Percentiles rank a stretch among this genome's conserved stretches.
Evolutionary conservation across 768 basidiomycete species (phyloP).

Genomic region (Tricholomella constricta): DNA sequence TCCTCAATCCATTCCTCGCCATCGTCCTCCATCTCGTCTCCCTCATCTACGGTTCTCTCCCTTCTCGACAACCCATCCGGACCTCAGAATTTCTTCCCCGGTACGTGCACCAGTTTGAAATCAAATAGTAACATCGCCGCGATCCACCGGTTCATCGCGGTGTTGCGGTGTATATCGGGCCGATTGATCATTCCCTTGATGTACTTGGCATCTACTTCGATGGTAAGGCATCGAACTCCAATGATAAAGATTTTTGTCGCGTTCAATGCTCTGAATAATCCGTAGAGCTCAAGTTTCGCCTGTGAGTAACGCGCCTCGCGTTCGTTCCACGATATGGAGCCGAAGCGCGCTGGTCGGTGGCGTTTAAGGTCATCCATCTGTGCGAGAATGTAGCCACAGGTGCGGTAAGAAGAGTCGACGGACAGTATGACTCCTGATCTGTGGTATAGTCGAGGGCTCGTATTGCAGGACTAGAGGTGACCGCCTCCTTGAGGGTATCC

Average conservation of each 20-base stretch:
- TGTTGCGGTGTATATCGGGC: conserved; percentile 40
- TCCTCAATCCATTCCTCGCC: background rate
- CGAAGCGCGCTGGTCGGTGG: conserved; percentile 2
- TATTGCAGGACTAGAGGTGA: too few species aligned
- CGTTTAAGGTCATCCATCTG: conserved; percentile 8
- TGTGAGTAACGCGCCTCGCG: conserved; percentile 27
- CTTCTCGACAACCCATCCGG: conserved; percentile 7
- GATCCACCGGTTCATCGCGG: conserved; percentile 43
- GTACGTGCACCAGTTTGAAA: conserved; percentile 39
- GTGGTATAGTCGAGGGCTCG: conserved; percentile 29
- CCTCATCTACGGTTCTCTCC: background rate
- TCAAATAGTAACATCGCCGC: too few species aligned
- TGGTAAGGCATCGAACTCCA: conserved; percentile 23
- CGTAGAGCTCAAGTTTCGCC: conserved; percentile 30
- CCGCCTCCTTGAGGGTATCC: conserved; percentile 8
- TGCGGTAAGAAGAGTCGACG: conserved; percentile 27
- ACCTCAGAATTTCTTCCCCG: conserved; percentile 7
- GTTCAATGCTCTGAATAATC: too few species aligned
- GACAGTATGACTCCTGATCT: conserved; percentile 23
- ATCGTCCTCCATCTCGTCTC: background rate
- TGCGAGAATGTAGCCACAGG: conserved; percentile 5
- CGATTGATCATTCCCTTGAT: too few species aligned
- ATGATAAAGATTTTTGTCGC: conserved; percentile 26
- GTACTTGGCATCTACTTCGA: conserved; percentile 22
- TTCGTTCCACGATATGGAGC: too few species aligned